Base-by-base conservation (phyloP, 2,329 filamentous ascomycete genomes). In the Venturia pyrina region DNA sequence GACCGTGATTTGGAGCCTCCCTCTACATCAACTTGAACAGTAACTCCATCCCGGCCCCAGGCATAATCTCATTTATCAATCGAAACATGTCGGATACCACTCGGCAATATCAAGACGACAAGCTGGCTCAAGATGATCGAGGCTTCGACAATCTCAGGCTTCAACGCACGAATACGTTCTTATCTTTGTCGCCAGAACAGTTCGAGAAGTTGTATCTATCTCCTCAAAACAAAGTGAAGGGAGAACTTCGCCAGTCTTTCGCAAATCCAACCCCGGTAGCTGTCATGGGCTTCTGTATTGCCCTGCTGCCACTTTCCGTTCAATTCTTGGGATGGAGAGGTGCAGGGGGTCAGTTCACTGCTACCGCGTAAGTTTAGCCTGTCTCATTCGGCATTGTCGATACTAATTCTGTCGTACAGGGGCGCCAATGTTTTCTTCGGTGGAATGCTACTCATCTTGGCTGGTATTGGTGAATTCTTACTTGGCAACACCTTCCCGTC, bases 261-360 rank as follows among this genome's bases (percentile, higher is more conserved):
- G 80, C 75, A 68, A 82, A 82, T 68, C 80, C 80, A 13, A 83
- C 81, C 40, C 80, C 80, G 28, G 82, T 80, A 48, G 79, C 80
- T 4, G 74, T 85, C 11, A 71, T 81, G 67, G 83, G 83, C 3
- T 87, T 86, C 75, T 71, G 86, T 62, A 70, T 86, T 40, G 81
- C 79, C 28, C 75, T 85, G 40, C 81, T 78, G 0, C 83, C 84
- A 0, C 73, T 85, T 28, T 81, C 82, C 53, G 83, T 81, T 73
- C 77, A 80, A 41, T 75, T 85, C 13, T 83, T 87, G 81, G 84
- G 83, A 48, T 86, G 83, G 84, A 75, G 83, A 69, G 83, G 84
- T 24, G 78, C 84, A 34, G 80, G 79, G 32, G 80, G 78, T 59
- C 78, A 75, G 53, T 83, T 82, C 37, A 80, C 81, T 61, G 75